A percentile compares a stretch with the other conserved stretches of the same genome.
These are phyloP conservation scores for Canariomyces notabilis DNA, from an alignment of 2,329 filamentous ascomycete genomes.

Conservation along the genomic window DNA sequence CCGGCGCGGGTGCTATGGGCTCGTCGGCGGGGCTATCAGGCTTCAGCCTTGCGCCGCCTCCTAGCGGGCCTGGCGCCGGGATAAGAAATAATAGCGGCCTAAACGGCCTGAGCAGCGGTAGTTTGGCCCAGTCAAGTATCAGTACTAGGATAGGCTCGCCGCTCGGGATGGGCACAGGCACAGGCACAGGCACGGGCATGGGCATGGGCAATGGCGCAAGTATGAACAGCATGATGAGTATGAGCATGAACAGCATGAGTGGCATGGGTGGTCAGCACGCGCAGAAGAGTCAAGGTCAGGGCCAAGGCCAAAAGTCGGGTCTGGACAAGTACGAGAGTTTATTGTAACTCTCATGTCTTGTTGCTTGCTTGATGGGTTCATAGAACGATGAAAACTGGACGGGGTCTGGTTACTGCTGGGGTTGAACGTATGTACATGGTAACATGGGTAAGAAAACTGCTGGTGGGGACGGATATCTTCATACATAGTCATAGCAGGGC, in stretches of 20 bases:
- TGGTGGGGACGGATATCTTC: no score
- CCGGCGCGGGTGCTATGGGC: conserved; percentile 27
- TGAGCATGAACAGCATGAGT: conserved; percentile 26
- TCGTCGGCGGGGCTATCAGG: conserved; percentile 27
- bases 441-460: no score
- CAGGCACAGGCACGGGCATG: conserved; percentile 29
- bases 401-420: no score
- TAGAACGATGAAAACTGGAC: no score
- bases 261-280: conserved; percentile 22
- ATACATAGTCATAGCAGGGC: neutral
- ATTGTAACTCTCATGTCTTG: conserved; percentile 36
- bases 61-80: conserved; percentile 26
- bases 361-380: no score
- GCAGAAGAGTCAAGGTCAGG: conserved; percentile 27
- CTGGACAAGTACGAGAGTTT: conserved; percentile 66
- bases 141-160: conserved; percentile 20
- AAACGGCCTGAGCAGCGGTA: conserved; percentile 18
- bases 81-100: conserved; percentile 10
- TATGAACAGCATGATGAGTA: conserved; percentile 1
- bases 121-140: conserved; percentile 12
- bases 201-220: conserved; percentile 23
- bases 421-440: no score
- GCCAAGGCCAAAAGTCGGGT: conserved; percentile 42
- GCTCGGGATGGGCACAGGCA: conserved; percentile 26
- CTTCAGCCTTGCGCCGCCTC: conserved; percentile 47